A percentile compares a stretch with the other conserved stretches of the same genome.
Evolutionary conservation across 78 protist genomes (phyloP).

Genomic region (Mastigamoeba balamuthi): DNA sequence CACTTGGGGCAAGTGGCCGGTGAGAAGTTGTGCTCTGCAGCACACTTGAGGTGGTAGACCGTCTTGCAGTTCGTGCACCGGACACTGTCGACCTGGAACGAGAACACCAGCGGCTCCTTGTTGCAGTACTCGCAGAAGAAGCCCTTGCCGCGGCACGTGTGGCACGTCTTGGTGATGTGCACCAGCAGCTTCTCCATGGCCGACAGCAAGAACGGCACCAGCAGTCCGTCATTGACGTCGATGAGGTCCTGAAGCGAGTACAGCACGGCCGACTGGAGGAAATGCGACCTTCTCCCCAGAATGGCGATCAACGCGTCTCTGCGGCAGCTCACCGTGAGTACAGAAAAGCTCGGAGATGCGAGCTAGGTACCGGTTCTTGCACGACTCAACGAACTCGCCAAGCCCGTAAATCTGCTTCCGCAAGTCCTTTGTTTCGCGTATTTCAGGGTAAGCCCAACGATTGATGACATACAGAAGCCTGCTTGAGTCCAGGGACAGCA

Average conservation of each 20-base stretch:
- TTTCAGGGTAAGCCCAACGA: no score
- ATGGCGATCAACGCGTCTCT: no score
- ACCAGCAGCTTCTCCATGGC: neutral
- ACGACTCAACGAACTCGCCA: no score
- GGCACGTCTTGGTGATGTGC: neutral
- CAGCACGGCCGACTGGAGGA: neutral
- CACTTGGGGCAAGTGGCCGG: neutral
- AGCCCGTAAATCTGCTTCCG: no score
- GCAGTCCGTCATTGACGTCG: neutral
- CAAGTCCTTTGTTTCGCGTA: no score
- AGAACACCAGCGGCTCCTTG: neutral
- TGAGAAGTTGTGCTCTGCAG: neutral
- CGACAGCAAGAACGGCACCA: neutral
- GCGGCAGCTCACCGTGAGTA: no score
- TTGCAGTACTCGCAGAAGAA: neutral
- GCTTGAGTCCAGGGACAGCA: no score
- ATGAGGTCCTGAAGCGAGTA: neutral
- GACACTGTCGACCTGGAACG: neutral
- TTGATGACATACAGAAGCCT: no score
- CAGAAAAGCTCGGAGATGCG: no score
- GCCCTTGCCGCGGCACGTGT: neutral
- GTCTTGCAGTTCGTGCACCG: neutral
- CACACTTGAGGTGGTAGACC: neutral
- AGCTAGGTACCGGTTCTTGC: no score
- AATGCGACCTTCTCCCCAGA: no score